These are phyloP conservation scores for Lasiosphaeria hispida DNA, from an alignment of 495 filamentous ascomycete genomes.

Conservation along the genomic window DNA sequence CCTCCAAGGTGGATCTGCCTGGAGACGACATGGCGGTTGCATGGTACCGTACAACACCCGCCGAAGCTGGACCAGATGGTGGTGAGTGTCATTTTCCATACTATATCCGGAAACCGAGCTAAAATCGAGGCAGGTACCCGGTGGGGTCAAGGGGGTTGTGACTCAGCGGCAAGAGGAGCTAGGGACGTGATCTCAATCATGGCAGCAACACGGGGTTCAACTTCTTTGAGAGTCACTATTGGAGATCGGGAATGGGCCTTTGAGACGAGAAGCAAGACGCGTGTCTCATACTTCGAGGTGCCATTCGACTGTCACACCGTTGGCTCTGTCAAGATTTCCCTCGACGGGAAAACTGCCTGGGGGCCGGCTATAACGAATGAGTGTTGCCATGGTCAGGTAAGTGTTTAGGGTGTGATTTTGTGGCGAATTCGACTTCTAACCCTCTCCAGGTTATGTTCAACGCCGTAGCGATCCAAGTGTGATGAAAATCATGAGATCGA, in stretches of 20 bases:
- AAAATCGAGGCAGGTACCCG: constrained; percentile 29
- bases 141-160: constrained; percentile 46
- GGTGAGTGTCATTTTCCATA: constrained; percentile 32
- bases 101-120: constrained; percentile 6
- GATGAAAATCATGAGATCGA: too few relatives aligned
- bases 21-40: constrained; percentile 51
- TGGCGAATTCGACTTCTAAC: neutral
- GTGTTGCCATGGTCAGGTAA: constrained; percentile 52
- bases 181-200: constrained; percentile 49
- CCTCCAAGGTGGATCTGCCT: constrained; percentile 39
- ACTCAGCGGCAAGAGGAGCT: constrained; percentile 37
- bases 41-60: constrained; percentile 62
- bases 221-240: constrained; percentile 49
- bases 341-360: constrained; percentile 43
- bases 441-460: constrained; percentile 41
- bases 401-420: constrained; percentile 6
- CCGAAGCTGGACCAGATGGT: constrained; percentile 28
- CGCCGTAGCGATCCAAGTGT: constrained; percentile 37
- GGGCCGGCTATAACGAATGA: constrained; percentile 49
- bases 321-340: constrained; percentile 51
- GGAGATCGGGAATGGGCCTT: constrained; percentile 43
- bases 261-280: constrained; percentile 31
- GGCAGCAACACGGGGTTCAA: constrained; percentile 33
- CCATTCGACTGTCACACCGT: constrained; percentile 43
- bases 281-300: constrained; percentile 54